These are phyloP conservation scores for Anastatica hierochuntica DNA, from an alignment of 345 rosid species.

Conservation along the genomic window DNA sequence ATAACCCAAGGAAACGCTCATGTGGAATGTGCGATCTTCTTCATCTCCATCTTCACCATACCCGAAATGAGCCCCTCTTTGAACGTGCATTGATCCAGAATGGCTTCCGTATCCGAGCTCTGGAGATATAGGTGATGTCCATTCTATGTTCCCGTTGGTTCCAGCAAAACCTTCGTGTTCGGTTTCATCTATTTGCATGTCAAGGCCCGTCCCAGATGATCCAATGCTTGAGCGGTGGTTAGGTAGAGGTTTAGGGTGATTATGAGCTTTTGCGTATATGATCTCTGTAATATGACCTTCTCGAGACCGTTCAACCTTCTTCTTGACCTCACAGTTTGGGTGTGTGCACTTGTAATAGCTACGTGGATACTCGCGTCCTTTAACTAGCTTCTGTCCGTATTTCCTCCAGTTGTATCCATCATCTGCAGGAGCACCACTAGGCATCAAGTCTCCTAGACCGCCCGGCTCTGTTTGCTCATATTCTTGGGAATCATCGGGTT, in stretches of 20 bases:
- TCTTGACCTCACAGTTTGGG: slow-evolving; percentile 70
- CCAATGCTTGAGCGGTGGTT: slow-evolving; percentile 56
- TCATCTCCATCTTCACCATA: slow-evolving; percentile 60
- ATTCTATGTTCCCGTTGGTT: slow-evolving; percentile 37
- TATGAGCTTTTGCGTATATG: slow-evolving; percentile 75
- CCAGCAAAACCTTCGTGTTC: slow-evolving; percentile 30
- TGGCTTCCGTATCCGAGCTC: slow-evolving; percentile 38
- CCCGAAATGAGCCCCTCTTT: slow-evolving; percentile 39
- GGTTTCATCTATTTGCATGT: slow-evolving; percentile 42
- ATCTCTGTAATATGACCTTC: slow-evolving; percentile 92
- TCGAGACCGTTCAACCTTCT: slow-evolving; percentile 83
- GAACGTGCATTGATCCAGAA: slow-evolving; percentile 33
- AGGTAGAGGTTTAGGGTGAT: slow-evolving; percentile 63
- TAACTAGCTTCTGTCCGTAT: slow-evolving; percentile 96
- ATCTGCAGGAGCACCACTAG: slow-evolving; percentile 46
- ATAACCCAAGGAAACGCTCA: slow-evolving; percentile 37
- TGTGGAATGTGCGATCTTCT: slow-evolving; percentile 53
- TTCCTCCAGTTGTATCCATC: too few relatives aligned
- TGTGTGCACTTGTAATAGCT: slow-evolving; percentile 96
- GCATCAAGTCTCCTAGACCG: slow-evolving; percentile 31
- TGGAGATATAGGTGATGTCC: slow-evolving; percentile 50
- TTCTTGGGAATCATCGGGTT: too few relatives aligned
- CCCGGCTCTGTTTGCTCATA: slow-evolving; percentile 50
- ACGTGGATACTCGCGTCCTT: slow-evolving; percentile 90
- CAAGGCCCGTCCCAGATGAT: slow-evolving; percentile 31